phyloP scores from a whole-genome alignment of 495 filamentous ascomycete species.

The Trichoderma asperelloides region DNA sequence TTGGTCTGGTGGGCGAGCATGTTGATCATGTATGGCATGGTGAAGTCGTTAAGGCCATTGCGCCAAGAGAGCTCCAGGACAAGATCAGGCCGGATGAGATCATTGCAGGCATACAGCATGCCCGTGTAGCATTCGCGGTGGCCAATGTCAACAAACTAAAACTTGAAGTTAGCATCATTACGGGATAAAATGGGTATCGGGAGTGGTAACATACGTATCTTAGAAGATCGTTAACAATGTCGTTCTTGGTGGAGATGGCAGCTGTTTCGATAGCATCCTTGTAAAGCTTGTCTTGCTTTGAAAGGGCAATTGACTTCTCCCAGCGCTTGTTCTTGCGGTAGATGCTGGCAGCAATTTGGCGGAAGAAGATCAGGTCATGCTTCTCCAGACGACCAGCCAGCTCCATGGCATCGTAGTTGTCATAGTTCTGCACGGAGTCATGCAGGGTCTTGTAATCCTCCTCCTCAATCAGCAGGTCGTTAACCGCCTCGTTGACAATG shows the following conservation, averaged over 20 bases:
- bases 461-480: constrained; percentile 96
- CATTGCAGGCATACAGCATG: constrained; percentile 98
- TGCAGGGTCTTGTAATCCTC: constrained; percentile 98
- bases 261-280: constrained; percentile 99
- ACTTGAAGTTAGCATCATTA: constrained; percentile 20
- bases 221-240: constrained; percentile 90
- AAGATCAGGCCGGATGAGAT: constrained; percentile 83
- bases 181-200: constrained; percentile 5
- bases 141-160: constrained; percentile 96
- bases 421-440: constrained; percentile 96
- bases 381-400: constrained; percentile 89
- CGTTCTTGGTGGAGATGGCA: constrained; percentile 83
- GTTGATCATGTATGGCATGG: constrained; percentile 99
- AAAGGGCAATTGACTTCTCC: constrained; percentile 98
- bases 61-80: constrained; percentile 98
- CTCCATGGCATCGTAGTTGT: constrained; percentile 97
- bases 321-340: constrained; percentile 99
- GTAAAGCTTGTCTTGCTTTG: constrained; percentile 98
- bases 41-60: constrained; percentile 88
- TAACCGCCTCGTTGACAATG: constrained; percentile 95
- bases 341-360: constrained; percentile 95
- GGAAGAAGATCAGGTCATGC: constrained; percentile 98
- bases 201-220: constrained; percentile 71
- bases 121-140: constrained; percentile 98
- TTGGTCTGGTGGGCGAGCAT: constrained; percentile 83